Evolutionary conservation across 1,284 basidiomycete genomes (phyloP).

Genomic region (Vanrija sp.): DNA sequence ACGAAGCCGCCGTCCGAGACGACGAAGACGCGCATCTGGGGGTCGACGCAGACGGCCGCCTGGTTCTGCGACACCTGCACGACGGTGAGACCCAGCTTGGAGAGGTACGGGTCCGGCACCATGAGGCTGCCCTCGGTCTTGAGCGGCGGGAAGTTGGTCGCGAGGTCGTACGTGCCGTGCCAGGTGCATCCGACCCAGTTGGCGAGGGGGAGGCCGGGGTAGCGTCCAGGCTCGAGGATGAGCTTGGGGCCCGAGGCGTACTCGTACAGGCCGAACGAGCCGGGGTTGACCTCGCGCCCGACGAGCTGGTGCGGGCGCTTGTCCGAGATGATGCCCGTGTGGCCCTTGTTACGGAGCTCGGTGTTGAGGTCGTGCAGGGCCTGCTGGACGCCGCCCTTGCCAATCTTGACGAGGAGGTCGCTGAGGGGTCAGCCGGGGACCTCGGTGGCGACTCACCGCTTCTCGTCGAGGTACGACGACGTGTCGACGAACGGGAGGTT

Average conservation of each 20-base stretch:
- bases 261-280: constrained; percentile 16
- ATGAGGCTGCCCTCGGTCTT: neutral
- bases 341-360: constrained; percentile 4
- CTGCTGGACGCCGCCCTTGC: constrained; percentile 8
- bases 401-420: constrained; percentile 10
- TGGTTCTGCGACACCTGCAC: constrained; percentile 18
- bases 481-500: constrained; percentile 14
- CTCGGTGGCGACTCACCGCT: constrained; percentile 4
- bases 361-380: constrained; percentile 10
- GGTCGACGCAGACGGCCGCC: constrained; percentile 16
- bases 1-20: constrained; percentile 14
- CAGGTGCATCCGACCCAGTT: constrained; percentile 16
- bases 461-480: constrained; percentile 2
- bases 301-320: constrained; percentile 11
- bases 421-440: neutral
- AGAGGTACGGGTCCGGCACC: constrained; percentile 6
- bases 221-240: constrained; percentile 14
- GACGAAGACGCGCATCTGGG: constrained; percentile 15
- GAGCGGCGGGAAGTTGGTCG: constrained; percentile 15
- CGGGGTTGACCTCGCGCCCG: constrained; percentile 16
- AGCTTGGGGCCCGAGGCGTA: constrained; percentile 12
- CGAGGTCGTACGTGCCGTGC: constrained; percentile 9
- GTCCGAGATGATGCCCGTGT: constrained; percentile 7
- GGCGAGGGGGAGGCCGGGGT: constrained; percentile 10
- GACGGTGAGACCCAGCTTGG: constrained; percentile 13